Evolutionary conservation across 1,284 basidiomycete species (phyloP).

Genomic region (Rhodotorula sp.): DNA sequence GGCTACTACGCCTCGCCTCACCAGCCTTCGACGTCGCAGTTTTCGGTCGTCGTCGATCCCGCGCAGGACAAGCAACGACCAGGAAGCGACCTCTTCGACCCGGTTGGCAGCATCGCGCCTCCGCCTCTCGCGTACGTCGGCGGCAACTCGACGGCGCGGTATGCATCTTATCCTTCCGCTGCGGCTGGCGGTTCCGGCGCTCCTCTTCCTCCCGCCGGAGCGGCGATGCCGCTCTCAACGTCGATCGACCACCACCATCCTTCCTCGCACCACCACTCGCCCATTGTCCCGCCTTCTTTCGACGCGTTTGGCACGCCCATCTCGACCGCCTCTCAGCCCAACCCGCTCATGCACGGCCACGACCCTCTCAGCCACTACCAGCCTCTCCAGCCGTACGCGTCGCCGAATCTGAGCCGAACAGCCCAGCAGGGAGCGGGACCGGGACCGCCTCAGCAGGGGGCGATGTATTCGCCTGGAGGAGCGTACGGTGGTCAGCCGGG

Average conservation of each 20-base stretch:
- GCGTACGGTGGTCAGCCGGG: not conserved
- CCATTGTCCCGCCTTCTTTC: not conserved
- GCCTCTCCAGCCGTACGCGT: conserved; percentile 9
- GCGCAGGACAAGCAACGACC: not conserved
- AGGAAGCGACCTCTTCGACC: conserved; percentile 18
- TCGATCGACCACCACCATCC: not conserved
- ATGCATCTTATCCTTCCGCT: conserved; percentile 14
- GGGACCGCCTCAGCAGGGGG: not conserved
- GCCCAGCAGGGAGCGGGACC: not conserved
- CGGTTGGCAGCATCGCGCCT: conserved; percentile 10
- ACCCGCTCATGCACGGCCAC: not conserved
- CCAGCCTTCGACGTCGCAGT: conserved; percentile 16
- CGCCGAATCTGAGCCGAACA: not conserved
- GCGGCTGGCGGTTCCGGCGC: not conserved
- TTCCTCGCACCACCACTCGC: not conserved
- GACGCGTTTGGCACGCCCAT: not conserved
- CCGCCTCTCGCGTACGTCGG: conserved; percentile 28
- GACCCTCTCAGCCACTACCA: conserved; percentile 6
- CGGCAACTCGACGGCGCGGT: conserved; percentile 6
- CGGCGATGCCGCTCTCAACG: not conserved
- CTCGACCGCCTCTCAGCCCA: not conserved
- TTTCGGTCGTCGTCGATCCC: conserved; percentile 38
- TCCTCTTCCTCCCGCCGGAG: conserved; percentile 11
- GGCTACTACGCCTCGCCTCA: conserved; percentile 28
- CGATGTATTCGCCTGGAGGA: not conserved